Evolutionary conservation across 257 asterid genomes (phyloP).

Genomic region (Solanum infundibuliforme): DNA sequence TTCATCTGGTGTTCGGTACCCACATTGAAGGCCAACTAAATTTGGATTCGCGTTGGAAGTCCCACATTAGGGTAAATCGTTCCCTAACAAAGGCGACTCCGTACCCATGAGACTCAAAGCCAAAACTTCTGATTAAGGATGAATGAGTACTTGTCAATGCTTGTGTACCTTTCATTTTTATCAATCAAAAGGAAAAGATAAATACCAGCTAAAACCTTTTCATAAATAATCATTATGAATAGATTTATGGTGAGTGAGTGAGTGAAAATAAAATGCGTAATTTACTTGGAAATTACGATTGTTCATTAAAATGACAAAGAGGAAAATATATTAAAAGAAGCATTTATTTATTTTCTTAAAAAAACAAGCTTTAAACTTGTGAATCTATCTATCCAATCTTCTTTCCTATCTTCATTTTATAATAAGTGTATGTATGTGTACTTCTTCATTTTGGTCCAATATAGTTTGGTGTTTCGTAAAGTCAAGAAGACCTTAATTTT

Average conservation of each 20-base stretch:
- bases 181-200: background rate
- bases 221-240: background rate
- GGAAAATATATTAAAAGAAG: background rate
- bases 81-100: background rate
- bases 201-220: background rate
- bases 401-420: background rate
- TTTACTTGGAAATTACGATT: background rate
- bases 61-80: no score
- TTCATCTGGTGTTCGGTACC: background rate
- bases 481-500: background rate
- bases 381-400: background rate
- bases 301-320: background rate
- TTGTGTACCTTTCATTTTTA: background rate
- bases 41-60: rapidly evolving
- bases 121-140: no score
- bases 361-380: background rate
- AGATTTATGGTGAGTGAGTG: background rate
- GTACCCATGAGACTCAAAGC: background rate
- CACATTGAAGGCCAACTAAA: background rate
- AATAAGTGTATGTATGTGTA: background rate
- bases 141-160: background rate
- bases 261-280: background rate
- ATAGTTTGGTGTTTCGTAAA: background rate
- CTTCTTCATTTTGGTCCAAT: background rate
- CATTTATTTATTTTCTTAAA: background rate